Evolutionary conservation across 805 yeast species (phyloP).

Genomic region (Torulaspora quercuum): DNA sequence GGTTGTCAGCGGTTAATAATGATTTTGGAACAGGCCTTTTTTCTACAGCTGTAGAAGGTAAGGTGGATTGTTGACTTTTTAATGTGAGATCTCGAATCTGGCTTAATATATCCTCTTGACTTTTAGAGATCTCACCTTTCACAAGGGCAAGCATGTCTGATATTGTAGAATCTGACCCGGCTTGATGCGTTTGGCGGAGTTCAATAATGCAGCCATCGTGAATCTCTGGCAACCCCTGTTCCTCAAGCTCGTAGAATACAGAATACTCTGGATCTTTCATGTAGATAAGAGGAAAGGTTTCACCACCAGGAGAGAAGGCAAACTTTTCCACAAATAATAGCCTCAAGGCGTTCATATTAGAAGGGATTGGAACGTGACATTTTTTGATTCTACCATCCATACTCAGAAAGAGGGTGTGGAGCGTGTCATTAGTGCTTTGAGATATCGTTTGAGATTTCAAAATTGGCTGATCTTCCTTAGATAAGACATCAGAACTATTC

Average conservation of each 20-base stretch:
- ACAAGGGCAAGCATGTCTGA: conserved; percentile 13
- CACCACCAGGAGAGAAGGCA: conserved; percentile 72
- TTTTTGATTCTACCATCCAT: conserved; percentile 55
- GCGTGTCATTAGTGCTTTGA: neutral
- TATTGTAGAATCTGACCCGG: conserved; percentile 1
- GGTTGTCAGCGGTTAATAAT: conserved; percentile 19
- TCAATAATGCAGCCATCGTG: conserved; percentile 58
- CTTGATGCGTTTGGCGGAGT: conserved; percentile 30
- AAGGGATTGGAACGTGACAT: conserved; percentile 35
- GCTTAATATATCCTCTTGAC: conserved; percentile 15
- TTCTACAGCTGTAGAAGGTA: conserved; percentile 2
- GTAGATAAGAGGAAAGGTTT: conserved; percentile 74
- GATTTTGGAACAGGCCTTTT: neutral
- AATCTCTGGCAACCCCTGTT: conserved; percentile 55
- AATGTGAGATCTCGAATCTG: conserved; percentile 12
- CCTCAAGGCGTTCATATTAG: conserved; percentile 47
- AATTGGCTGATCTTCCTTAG: neutral
- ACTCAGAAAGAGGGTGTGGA: conserved; percentile 44
- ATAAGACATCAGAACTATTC: conserved; percentile 1
- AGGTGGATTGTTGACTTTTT: neutral
- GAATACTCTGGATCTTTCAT: conserved; percentile 57
- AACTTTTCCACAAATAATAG: conserved; percentile 81
- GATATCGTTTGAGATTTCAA: neutral
- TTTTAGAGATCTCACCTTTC: conserved; percentile 17
- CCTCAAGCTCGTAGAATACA: conserved; percentile 79